phyloP scores from a whole-genome alignment of 768 basidiomycete genomes.

The Thelephora aurantiotincta region DNA sequence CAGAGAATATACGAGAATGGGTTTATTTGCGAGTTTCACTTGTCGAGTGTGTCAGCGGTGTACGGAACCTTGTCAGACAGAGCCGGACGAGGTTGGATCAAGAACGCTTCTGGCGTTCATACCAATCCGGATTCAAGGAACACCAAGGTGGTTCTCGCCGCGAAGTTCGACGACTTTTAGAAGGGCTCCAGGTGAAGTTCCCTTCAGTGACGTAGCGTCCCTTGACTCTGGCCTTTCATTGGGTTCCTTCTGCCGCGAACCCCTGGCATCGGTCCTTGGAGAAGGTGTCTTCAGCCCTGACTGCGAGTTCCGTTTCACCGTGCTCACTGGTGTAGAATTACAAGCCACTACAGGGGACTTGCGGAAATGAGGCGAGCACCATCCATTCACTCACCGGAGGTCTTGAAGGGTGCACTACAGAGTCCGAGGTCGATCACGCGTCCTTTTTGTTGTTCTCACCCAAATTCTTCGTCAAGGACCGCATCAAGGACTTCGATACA shows the following conservation, averaged over 20 bases:
- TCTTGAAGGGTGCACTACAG: constrained; percentile 40
- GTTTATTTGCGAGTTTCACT: no score
- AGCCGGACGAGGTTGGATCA: no score
- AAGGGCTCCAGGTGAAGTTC: constrained; percentile 19
- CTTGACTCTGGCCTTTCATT: constrained; percentile 5
- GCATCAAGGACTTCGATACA: constrained; percentile 14
- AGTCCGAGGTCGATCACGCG: constrained; percentile 54
- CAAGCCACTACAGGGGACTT: constrained; percentile 32
- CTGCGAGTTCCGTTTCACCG: constrained; percentile 17
- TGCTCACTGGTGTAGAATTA: not conserved
- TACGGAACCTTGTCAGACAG: no score
- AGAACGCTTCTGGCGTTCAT: constrained; percentile 8
- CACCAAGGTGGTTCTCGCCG: constrained; percentile 30
- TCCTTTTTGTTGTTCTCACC: no score
- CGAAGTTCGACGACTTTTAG: constrained; percentile 27
- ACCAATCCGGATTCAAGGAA: constrained; percentile 34
- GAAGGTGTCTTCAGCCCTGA: constrained; percentile 49
- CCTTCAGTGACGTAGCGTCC: no score
- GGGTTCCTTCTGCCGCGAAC: constrained; percentile 9
- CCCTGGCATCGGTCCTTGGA: constrained; percentile 27
- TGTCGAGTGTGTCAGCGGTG: no score
- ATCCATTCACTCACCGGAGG: not conserved
- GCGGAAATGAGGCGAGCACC: constrained; percentile 39
- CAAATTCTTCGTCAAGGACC: constrained; percentile 29
- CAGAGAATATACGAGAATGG: no score